Evolutionary conservation across 768 basidiomycete species (phyloP).

Genomic region (Collybia sp.): DNA sequence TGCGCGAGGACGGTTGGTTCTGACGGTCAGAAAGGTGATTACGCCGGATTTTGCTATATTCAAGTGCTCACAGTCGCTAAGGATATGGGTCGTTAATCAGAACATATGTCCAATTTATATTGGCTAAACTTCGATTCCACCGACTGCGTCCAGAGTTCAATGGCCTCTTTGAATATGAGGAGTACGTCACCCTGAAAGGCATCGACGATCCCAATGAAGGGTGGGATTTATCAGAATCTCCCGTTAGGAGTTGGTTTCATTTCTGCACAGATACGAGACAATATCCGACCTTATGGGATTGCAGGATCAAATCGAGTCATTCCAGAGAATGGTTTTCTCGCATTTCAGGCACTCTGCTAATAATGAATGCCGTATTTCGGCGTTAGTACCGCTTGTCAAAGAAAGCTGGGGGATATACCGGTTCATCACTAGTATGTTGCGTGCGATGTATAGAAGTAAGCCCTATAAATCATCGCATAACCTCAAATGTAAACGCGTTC

Average conservation of each 20-base stretch:
- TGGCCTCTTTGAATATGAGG: constrained; percentile 98
- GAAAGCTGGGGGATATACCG: constrained; percentile 99
- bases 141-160: constrained; percentile 96
- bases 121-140: constrained; percentile 95
- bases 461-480: constrained; percentile 4
- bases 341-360: constrained; percentile 89
- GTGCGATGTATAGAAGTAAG: constrained; percentile 93
- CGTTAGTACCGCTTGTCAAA: constrained; percentile 95
- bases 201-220: constrained; percentile 99
- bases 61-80: constrained; percentile 21
- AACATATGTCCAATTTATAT: constrained; percentile 93
- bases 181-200: constrained; percentile 94
- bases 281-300: constrained; percentile 96
- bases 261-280: constrained; percentile 78
- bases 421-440: constrained; percentile 98
- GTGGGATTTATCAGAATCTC: constrained; percentile 41
- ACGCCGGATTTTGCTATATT: not conserved
- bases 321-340: constrained; percentile 96
- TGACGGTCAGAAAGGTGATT: constrained; percentile 71
- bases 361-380: constrained; percentile 96
- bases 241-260: constrained; percentile 8
- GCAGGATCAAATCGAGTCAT: constrained; percentile 98
- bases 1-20: constrained; percentile 85
- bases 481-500: not conserved
- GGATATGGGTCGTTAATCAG: constrained; percentile 92